Evolutionary conservation across 1,284 basidiomycete species (phyloP), one percentile per base, ranked within the genome.

Genomic region (Hypsizygus ulmarius): DNA sequence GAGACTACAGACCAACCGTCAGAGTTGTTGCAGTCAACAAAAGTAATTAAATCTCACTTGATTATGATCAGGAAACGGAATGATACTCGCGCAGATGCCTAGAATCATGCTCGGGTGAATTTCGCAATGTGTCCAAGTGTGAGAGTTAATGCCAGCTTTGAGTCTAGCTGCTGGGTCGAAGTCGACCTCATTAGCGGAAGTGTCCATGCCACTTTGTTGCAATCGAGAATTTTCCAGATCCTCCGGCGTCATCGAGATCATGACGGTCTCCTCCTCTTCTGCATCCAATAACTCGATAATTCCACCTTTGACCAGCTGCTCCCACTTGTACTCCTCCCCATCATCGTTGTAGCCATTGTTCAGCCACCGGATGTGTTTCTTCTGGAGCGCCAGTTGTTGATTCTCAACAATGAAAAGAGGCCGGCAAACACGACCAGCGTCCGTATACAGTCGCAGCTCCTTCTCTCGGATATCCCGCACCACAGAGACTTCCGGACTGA

Each of bases 71-170:
- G 96, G 96, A 87, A 99, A 99, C 3, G 96, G 96, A 67, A 99
- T 96, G 66, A 99, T 99, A 70, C 90, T 93, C 5, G 96, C 96
- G 66, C 96, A 98, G 50, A 99, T 94, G 56, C 96, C 96, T 43
- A 99, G 77, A 57, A 99, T 98, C 97, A 98, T 99, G 61, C 91
- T 93, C 0, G 96, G 96, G 67, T 99, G 97, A 63, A 99, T 98
- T 73, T 99, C 96, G 70, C 95, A 98, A 69, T 99, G 96, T 7
- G 97, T 99, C 88, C 93, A 99, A 11, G 92, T 91, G 60, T 94
- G 90, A 2, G 88, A 82, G 63, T 82, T 87, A 35, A 84, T 85
- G 21, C 81, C 76, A 42, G 87, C 83, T 69, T 94, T 96, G 52
- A 97, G 70, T 43, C 96, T 82, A 14, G 89, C 90, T 3, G 93